Conservation (phyloP, 768 basidiomycete genomes). For the Strobilomyces confusus region DNA sequence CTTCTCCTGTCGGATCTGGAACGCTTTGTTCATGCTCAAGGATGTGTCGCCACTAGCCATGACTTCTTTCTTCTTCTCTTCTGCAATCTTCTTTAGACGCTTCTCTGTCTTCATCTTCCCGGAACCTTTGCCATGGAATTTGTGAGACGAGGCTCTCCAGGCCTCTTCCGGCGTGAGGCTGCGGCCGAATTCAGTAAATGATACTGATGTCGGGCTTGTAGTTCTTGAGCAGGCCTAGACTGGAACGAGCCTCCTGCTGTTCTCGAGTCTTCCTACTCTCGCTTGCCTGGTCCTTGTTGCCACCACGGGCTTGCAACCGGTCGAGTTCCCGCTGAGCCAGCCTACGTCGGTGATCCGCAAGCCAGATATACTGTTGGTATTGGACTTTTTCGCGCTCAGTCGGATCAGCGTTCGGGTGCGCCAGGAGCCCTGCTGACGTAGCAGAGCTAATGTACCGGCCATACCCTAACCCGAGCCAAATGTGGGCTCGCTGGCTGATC, state of each 20-base stretch:
- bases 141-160: constrained; percentile 96
- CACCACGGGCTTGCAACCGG: constrained; percentile 68
- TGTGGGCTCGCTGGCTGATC: constrained; percentile 74
- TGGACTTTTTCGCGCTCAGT: constrained; percentile 78
- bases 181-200: constrained; percentile 87
- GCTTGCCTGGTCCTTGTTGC: constrained; percentile 85
- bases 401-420: constrained; percentile 58
- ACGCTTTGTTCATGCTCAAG: constrained; percentile 90
- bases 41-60: constrained; percentile 97
- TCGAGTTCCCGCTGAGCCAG: constrained; percentile 80
- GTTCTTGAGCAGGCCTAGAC: constrained; percentile 78
- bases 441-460: constrained; percentile 82
- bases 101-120: constrained; percentile 98
- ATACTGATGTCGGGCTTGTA: constrained; percentile 98
- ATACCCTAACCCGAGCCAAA: constrained; percentile 82
- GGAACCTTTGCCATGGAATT: constrained; percentile 97
- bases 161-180: constrained; percentile 82
- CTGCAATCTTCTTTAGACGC: constrained; percentile 83
- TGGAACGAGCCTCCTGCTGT: constrained; percentile 73
- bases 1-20: constrained; percentile 91
- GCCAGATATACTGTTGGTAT: constrained; percentile 83
- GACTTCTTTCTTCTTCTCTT: constrained; percentile 90
- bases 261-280: constrained; percentile 95
- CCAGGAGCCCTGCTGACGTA: constrained; percentile 87
- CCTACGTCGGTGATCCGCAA: constrained; percentile 76